These are phyloP conservation scores for Fusarium duplospermum DNA, from an alignment of 2,329 filamentous ascomycete genomes.

Conservation along the genomic window DNA sequence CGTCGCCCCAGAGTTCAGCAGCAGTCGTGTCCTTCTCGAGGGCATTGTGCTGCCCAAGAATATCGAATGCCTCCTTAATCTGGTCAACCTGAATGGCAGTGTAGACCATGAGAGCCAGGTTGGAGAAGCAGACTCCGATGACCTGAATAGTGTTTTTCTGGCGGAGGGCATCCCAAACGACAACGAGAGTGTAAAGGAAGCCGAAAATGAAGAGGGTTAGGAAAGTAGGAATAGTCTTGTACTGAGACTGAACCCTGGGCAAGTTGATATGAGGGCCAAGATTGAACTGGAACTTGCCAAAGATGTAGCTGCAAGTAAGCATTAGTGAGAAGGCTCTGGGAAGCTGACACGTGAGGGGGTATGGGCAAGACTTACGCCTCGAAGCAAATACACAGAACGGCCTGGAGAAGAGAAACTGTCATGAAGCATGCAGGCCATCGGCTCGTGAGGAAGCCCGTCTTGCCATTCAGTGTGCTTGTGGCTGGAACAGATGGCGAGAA, in stretches of 20 bases:
- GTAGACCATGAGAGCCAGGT: slow-evolving; percentile 91
- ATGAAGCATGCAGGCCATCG: slow-evolving; percentile 92
- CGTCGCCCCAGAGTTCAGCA: slow-evolving; percentile 72
- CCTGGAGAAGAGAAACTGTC: slow-evolving; percentile 78
- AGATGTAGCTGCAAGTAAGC: slow-evolving; percentile 76
- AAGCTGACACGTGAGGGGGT: background rate
- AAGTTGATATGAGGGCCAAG: slow-evolving; percentile 57
- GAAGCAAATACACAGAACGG: slow-evolving; percentile 81
- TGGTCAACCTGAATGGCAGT: slow-evolving; percentile 93
- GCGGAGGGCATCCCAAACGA: slow-evolving; percentile 93
- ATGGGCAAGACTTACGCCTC: slow-evolving; percentile 76
- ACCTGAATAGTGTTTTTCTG: slow-evolving; percentile 99
- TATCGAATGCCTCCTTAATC: slow-evolving; percentile 77
- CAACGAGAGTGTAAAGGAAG: slow-evolving; percentile 88
- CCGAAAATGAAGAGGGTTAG: slow-evolving; percentile 97
- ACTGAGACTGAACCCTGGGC: slow-evolving; percentile 60
- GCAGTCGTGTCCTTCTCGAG: slow-evolving; percentile 53
- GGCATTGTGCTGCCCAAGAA: slow-evolving; percentile 59
- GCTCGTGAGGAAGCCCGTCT: slow-evolving; percentile 81
- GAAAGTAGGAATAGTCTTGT: slow-evolving; percentile 89
- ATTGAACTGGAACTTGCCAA: slow-evolving; percentile 82
- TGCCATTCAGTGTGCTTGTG: slow-evolving; percentile 46
- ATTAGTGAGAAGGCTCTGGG: slow-evolving; percentile 24
- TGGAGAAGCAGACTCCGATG: slow-evolving; percentile 94
- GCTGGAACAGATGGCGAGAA: slow-evolving; percentile 49